Evolutionary conservation across 2,329 filamentous ascomycete species (phyloP), one percentile per base, ranked within the genome.

Genomic region (Paecilomyces variotii): DNA sequence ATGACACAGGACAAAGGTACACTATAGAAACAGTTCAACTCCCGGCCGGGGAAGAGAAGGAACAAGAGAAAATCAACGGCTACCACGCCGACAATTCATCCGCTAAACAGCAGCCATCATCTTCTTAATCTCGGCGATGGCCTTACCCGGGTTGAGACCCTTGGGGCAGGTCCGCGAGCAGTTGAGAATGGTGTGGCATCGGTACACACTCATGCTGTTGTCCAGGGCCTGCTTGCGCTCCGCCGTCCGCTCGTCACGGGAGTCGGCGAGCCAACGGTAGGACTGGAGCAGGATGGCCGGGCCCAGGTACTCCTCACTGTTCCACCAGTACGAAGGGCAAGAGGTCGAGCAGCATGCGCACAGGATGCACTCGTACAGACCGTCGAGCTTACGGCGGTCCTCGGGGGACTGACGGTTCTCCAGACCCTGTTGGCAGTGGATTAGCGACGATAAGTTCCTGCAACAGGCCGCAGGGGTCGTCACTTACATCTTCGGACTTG

Each of bases 241-340:
- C 60, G 84, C 87, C 70, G 83, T 95, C 77, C 85, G 87, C 85
- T 97, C 89, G 75, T 99, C 94, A 78, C 94, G 88, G 51, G 90
- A 95, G 76, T 99, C 94, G 72, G 87, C 89, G 66, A 99, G 83
- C 94, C 94, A 99, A 73, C 93, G 87, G 86, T 97, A 99, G 7
- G 91, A 96, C 80, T 99, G 94, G 66, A 99, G 86, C 56, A 99
- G 88, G 61, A 99, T 90, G 66, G 94, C 94, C 60, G 94, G 94
- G 63, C 94, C 94, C 55, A 99, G 90, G 81, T 99, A 99, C 78
- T 97, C 92, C 80, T 97, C 92, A 68, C 88, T 87, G 83, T 99
- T 99, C 94, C 94, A 99, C 94, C 94, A 99, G 84, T 99, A 99
- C 19, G 91, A 97, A n/a, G 94, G 94, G 84, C 94, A 99, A 53